These are phyloP conservation scores for Linaria vulgaris DNA, from an alignment of 257 asterid genomes.

Conservation along the genomic window DNA sequence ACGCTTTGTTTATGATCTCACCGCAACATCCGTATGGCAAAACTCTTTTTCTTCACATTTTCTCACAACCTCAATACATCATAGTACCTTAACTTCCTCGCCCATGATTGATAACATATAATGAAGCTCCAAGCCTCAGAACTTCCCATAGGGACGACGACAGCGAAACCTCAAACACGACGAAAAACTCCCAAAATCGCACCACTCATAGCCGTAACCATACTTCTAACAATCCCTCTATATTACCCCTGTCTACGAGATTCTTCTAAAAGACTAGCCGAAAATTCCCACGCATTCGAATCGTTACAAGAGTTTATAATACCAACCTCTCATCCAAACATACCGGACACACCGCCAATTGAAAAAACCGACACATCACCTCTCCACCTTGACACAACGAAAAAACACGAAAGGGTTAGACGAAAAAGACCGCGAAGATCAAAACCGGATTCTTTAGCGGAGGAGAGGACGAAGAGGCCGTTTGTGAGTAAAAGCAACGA, in stretches of 20 bases:
- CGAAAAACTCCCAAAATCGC: constrained; percentile 40
- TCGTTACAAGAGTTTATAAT: constrained; percentile 21
- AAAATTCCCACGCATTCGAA: constrained; percentile 11
- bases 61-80: background rate
- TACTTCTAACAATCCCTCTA: constrained; percentile 48
- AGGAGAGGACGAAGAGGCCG: background rate
- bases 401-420: constrained; percentile 3
- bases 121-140: constrained; percentile 52
- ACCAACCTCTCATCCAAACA: background rate
- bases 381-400: background rate
- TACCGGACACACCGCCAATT: background rate
- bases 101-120: constrained; percentile 10
- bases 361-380: background rate
- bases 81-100: constrained; percentile 4
- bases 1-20: constrained; percentile 9
- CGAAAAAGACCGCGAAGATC: constrained; percentile 23
- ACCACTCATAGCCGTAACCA: constrained; percentile 42
- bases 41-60: background rate
- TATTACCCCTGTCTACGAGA: constrained; percentile 35
- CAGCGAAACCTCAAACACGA: constrained; percentile 42
- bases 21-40: constrained; percentile 24
- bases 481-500: background rate
- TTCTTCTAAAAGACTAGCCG: constrained; percentile 31
- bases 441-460: constrained; percentile 1
- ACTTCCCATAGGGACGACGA: constrained; percentile 29